Conservation (phyloP, 2,329 filamentous ascomycete species). For the Hypoxylon rubiginosum region DNA sequence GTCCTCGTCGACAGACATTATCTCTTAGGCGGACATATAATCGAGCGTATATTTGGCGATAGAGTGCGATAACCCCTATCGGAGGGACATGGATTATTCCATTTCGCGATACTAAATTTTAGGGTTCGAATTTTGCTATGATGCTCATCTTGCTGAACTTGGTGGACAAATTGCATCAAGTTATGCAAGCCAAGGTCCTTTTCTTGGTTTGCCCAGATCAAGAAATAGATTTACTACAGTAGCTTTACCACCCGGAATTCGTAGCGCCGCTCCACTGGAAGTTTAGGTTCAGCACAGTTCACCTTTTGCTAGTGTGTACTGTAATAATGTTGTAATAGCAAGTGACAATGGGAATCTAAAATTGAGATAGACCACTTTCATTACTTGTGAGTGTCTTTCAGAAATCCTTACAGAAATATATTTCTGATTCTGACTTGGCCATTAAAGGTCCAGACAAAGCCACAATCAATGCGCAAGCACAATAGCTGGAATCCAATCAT, state of each 20-base stretch:
- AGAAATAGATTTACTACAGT: constrained; percentile 14
- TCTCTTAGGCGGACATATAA: constrained; percentile 5
- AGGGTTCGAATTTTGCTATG: constrained; percentile 21
- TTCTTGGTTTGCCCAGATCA: constrained; percentile 18
- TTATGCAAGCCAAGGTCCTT: constrained; percentile 25
- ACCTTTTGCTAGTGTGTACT: not conserved
- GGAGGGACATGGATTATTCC: constrained; percentile 13
- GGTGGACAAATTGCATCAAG: constrained; percentile 26
- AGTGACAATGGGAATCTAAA: too few species aligned
- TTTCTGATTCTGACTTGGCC: not conserved
- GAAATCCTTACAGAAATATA: too few species aligned
- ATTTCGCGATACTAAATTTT: constrained; percentile 11
- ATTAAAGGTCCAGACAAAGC: constrained; percentile 14
- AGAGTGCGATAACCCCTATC: not conserved
- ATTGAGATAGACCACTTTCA: too few species aligned
- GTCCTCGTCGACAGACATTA: constrained; percentile 21
- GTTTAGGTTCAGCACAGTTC: constrained; percentile 1
- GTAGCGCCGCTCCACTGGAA: constrained; percentile 28
- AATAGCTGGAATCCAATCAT: not conserved
- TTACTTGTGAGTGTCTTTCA: too few species aligned
- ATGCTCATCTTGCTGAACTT: constrained; percentile 10
- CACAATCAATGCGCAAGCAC: constrained; percentile 3
- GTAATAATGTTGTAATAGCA: too few species aligned
- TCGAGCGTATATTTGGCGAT: not conserved
- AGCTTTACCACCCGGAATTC: constrained; percentile 4